Conservation (phyloP, 2,329 filamentous ascomycete species). For the Chaetomium globosum region DNA sequence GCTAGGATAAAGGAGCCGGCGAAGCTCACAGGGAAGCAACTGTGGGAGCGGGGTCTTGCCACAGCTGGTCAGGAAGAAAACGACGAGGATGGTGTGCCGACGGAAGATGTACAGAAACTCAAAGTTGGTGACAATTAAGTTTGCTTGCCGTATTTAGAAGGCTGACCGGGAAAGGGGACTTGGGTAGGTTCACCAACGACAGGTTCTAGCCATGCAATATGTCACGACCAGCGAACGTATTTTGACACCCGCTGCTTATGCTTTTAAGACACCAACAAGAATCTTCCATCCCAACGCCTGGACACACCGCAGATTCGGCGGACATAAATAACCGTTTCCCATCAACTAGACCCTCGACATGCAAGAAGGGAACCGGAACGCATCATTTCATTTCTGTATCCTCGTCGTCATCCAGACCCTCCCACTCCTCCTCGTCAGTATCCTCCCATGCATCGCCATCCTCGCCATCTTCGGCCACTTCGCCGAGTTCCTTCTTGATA, state of each 20-base stretch:
- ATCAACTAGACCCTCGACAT: neutral
- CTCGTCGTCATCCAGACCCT: constrained; percentile 28
- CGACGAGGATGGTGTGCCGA: constrained; percentile 62
- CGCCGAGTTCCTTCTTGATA: constrained; percentile 67
- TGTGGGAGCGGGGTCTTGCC: constrained; percentile 76
- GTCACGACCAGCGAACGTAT: neutral
- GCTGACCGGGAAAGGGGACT: too few species aligned
- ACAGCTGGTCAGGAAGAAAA: constrained; percentile 67
- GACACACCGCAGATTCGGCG: constrained; percentile 21
- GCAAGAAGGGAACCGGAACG: constrained; percentile 5
- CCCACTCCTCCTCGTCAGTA: constrained; percentile 44
- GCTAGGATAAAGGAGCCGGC: constrained; percentile 73
- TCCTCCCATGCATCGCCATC: constrained; percentile 57
- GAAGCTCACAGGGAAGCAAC: constrained; percentile 70
- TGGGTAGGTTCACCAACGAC: neutral
- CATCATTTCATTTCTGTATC: constrained; percentile 33
- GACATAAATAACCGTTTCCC: constrained; percentile 19
- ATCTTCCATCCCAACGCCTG: constrained; percentile 28
- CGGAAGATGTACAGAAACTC: constrained; percentile 68
- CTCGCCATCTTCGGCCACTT: constrained; percentile 55
- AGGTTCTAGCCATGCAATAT: neutral
- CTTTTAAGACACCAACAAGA: constrained; percentile 14
- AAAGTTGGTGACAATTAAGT: constrained; percentile 62
- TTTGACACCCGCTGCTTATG: constrained; percentile 3
- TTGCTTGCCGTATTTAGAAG: neutral